Evolutionary conservation across 306 rosid genomes (phyloP).

Genomic region (Pachyrhizus erosus): DNA sequence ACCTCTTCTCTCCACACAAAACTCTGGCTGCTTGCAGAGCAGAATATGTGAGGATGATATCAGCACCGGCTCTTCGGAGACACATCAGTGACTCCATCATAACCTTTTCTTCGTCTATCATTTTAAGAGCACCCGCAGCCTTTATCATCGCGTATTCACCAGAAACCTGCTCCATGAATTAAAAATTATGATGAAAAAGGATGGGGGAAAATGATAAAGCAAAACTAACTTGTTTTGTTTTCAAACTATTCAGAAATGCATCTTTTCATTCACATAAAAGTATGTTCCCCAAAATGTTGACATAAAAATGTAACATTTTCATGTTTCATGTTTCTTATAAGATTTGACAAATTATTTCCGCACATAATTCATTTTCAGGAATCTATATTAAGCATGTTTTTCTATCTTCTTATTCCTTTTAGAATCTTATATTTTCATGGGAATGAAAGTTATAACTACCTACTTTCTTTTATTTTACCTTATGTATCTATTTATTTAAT

Average conservation of each 20-base stretch:
- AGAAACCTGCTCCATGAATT: slow-evolving; percentile 66
- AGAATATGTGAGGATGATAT: slow-evolving; percentile 85
- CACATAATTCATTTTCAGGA: too few relatives aligned
- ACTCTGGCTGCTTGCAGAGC: slow-evolving; percentile 85
- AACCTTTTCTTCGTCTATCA: slow-evolving; percentile 93
- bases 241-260: slow-evolving; percentile 6
- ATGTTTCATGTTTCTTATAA: too few relatives aligned
- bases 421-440: too few relatives aligned
- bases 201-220: neutral
- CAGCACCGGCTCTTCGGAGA: slow-evolving; percentile 97
- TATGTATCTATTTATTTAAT: too few relatives aligned
- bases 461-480: too few relatives aligned
- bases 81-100: slow-evolving; percentile 95
- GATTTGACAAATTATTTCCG: too few relatives aligned
- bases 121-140: slow-evolving; percentile 84
- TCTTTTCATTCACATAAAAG: slow-evolving; percentile 16
- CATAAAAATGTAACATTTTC: too few relatives aligned
- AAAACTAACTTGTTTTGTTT: slow-evolving; percentile 6
- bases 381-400: too few relatives aligned
- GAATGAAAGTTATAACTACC: too few relatives aligned
- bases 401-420: too few relatives aligned
- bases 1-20: slow-evolving; percentile 87
- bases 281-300: too few relatives aligned
- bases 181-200: slow-evolving; percentile 4
- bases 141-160: slow-evolving; percentile 98